phyloP scores from a whole-genome alignment of 1,284 basidiomycete species.

The Fomitopsis betulina region DNA sequence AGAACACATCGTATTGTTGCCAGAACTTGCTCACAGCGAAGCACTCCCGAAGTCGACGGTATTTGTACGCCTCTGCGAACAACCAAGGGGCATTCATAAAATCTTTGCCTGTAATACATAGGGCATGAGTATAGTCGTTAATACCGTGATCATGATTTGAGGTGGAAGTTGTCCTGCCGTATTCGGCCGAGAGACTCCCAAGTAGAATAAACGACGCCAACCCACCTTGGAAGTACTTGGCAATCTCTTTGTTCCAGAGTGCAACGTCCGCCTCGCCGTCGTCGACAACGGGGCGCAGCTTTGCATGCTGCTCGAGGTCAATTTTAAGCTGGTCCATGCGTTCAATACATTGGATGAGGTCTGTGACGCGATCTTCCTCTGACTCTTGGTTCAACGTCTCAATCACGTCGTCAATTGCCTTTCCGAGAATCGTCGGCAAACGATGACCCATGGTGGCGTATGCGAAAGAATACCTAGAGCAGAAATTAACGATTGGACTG shows the following conservation, averaged over 20 bases:
- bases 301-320: slow-evolving; percentile 76
- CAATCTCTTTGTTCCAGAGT: slow-evolving; percentile 96
- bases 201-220: not conserved
- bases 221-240: slow-evolving; percentile 86
- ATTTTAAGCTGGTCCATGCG: slow-evolving; percentile 82
- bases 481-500: slow-evolving; percentile 22
- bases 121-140: not conserved
- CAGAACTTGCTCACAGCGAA: slow-evolving; percentile 93
- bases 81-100: slow-evolving; percentile 97
- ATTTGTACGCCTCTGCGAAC: slow-evolving; percentile 98
- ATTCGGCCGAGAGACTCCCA: too few species aligned
- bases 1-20: slow-evolving; percentile 88
- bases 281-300: slow-evolving; percentile 84
- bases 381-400: slow-evolving; percentile 87
- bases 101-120: slow-evolving; percentile 63
- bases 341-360: slow-evolving; percentile 85
- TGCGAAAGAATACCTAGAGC: slow-evolving; percentile 93
- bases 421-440: slow-evolving; percentile 92
- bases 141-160: not conserved
- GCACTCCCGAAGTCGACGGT: slow-evolving; percentile 92
- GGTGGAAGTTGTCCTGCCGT: not conserved
- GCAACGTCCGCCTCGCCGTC: slow-evolving; percentile 93
- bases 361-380: slow-evolving; percentile 82
- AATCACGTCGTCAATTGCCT: slow-evolving; percentile 92
- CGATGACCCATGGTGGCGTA: slow-evolving; percentile 93